A percentile compares a stretch with the other conserved stretches of the same genome.
Conservation (phyloP, 371 early-diverging fungal genomes). For the Syncephalastrum racemosum region DNA sequence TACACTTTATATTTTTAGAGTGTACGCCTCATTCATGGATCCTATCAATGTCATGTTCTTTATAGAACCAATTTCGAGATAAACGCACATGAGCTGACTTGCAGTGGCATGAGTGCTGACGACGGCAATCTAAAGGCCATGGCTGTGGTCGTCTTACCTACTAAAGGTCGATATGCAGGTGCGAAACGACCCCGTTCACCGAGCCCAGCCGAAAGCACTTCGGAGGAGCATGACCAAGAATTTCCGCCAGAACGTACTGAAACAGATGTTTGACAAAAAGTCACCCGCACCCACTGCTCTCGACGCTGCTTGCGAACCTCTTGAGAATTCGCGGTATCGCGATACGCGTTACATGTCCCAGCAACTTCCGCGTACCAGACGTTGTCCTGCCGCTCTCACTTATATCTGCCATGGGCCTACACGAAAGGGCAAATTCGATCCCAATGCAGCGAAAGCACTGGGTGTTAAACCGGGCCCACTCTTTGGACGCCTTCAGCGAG, state of each 20-base stretch:
- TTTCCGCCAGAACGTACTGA: constrained; percentile 34
- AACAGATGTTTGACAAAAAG: constrained; percentile 44
- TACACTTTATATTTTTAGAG: too few relatives aligned
- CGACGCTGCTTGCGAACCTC: constrained; percentile 41
- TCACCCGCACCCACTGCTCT: constrained; percentile 31
- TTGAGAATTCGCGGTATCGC: constrained; percentile 16
- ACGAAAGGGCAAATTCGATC: constrained; percentile 83
- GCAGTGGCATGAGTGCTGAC: constrained; percentile 17
- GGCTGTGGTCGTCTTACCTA: constrained; percentile 62
- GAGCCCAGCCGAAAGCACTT: not conserved
- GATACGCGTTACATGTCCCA: too few relatives aligned
- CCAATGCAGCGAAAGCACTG: constrained; percentile 67
- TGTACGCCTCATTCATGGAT: too few relatives aligned
- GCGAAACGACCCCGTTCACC: not conserved
- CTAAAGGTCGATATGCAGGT: not conserved
- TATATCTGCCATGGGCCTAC: constrained; percentile 81
- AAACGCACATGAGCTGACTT: not conserved
- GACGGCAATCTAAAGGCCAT: constrained; percentile 61
- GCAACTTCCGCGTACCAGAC: constrained; percentile 47
- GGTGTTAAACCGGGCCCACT: constrained; percentile 76
- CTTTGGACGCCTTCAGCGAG: constrained; percentile 66
- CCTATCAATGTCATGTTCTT: too few relatives aligned
- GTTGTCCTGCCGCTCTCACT: constrained; percentile 51
- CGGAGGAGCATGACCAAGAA: constrained; percentile 23
- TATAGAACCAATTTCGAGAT: constrained; percentile 3